Evolutionary conservation across 2,329 filamentous ascomycete species (phyloP), one percentile per base, ranked within the genome.

Genomic region (Amauroascus niger): DNA sequence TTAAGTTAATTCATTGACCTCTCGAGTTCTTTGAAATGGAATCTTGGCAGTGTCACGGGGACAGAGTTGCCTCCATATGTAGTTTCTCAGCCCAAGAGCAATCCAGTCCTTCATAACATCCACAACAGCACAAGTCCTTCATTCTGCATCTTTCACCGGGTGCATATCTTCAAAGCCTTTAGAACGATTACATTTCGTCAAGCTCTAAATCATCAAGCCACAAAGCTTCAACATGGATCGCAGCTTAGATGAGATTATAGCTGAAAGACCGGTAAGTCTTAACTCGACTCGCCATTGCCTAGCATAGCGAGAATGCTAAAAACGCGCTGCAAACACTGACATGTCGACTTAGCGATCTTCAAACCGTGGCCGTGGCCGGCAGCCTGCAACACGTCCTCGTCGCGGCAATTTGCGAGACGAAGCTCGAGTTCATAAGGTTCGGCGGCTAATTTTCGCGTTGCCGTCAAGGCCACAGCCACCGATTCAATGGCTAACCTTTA

Each of bases 351-450:
- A 62, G 60, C 56, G 58, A 56, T 55, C 58, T 43, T 54, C 57
- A 50, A 55, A 59, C 43, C 65, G 69, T 60, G 67, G 68, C 59
- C 68, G 69, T 59, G 64, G 66, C 58, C 62, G 69, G 59, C 56
- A 54, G 33, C 57, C 59, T 45, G 55, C 58, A 44, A 55, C 56
- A 47, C 59, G 60, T 48, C 64, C 63, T 60, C 71, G 74, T 61
- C 70, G 74, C 55, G 67, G 72, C 66, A 75, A 76, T 45, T 84
- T 79, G 63, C 84, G 87, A 73, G 87, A 93, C 74, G 87, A 87
- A 73, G 81, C 90, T 69, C 90, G 87, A 73, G 80, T 91, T 69
- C 90, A 84, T 89, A 94, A 94, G 88, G 88, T 91, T 70, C 44
- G 65, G 55, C 37, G 48, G 46, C 50, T 43, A 39, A 54, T 39